These are phyloP conservation scores for Solanum etuberosum DNA, from an alignment of 257 asterid genomes.

Conservation along the genomic window DNA sequence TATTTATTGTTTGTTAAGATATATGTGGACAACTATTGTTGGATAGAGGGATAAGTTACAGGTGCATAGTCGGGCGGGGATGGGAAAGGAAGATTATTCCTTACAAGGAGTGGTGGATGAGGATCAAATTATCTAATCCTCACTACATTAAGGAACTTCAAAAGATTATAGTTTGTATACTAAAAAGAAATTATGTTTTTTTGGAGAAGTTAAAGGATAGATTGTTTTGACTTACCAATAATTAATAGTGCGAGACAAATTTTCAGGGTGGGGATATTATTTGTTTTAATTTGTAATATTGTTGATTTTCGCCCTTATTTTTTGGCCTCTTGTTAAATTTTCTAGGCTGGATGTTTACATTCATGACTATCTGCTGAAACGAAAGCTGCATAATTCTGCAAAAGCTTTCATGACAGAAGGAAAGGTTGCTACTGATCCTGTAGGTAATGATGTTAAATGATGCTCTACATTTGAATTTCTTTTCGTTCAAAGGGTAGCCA, in stretches of 20 bases:
- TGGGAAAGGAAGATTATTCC: background rate
- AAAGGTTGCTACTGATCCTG: constrained; percentile 97
- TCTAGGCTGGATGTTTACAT: constrained; percentile 98
- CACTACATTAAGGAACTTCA: background rate
- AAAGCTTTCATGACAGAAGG: constrained; percentile 98
- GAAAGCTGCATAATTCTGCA: constrained; percentile 81
- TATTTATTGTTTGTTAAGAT: too few species aligned
- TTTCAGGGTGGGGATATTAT: background rate
- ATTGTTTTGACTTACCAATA: background rate
- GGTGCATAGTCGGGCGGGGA: background rate
- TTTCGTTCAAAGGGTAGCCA: background rate
- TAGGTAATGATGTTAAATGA: constrained; percentile 43
- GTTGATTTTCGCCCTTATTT: background rate
- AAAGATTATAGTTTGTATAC: background rate
- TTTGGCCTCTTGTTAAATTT: background rate
- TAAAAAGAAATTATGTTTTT: background rate
- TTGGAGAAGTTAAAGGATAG: background rate
- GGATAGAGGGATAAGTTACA: background rate
- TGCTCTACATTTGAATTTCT: background rate
- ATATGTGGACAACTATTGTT: too few species aligned
- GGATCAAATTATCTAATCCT: background rate
- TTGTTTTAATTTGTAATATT: background rate
- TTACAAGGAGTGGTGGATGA: background rate
- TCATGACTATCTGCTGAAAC: constrained; percentile 87
- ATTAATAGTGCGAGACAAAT: background rate